Evolutionary conservation across 805 yeast species (phyloP).

Genomic region (Kluyveromyces nonfermentans): DNA sequence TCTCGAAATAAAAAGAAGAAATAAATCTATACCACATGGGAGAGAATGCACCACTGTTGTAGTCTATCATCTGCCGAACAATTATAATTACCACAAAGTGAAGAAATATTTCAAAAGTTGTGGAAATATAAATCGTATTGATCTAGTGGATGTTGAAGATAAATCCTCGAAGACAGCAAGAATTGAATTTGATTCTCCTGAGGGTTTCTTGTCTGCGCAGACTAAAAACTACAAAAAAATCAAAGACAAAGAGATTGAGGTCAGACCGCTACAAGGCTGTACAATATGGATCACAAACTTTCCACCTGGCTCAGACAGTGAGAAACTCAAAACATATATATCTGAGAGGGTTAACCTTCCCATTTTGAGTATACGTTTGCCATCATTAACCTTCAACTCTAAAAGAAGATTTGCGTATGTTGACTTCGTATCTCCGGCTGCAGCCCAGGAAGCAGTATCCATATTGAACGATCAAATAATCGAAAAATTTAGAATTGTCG

Average conservation of each 20-base stretch:
- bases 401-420: conserved; percentile 67
- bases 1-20: not conserved
- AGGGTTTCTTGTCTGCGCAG: conserved; percentile 46
- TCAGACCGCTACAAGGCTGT: conserved; percentile 36
- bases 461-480: conserved; percentile 33
- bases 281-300: conserved; percentile 70
- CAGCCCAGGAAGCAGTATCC: conserved; percentile 37
- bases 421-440: conserved; percentile 39
- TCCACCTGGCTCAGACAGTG: conserved; percentile 44
- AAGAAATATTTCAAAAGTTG: conserved; percentile 46
- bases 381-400: conserved; percentile 46
- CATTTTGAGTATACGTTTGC: conserved; percentile 48
- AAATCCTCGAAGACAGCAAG: conserved; percentile 33
- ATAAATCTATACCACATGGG: not conserved
- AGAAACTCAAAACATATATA: conserved; percentile 35
- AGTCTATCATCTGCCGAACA: conserved; percentile 39
- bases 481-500: conserved; percentile 38
- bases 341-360: conserved; percentile 27
- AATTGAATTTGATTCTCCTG: conserved; percentile 46
- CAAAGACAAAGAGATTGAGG: conserved; percentile 35
- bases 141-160: conserved; percentile 14
- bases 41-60: conserved; percentile 52
- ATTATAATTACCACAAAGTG: conserved; percentile 33
- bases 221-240: conserved; percentile 48
- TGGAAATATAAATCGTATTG: conserved; percentile 41